Base-by-base conservation (phyloP, 2,329 filamentous ascomycete genomes). In the Penicillium sp. region DNA sequence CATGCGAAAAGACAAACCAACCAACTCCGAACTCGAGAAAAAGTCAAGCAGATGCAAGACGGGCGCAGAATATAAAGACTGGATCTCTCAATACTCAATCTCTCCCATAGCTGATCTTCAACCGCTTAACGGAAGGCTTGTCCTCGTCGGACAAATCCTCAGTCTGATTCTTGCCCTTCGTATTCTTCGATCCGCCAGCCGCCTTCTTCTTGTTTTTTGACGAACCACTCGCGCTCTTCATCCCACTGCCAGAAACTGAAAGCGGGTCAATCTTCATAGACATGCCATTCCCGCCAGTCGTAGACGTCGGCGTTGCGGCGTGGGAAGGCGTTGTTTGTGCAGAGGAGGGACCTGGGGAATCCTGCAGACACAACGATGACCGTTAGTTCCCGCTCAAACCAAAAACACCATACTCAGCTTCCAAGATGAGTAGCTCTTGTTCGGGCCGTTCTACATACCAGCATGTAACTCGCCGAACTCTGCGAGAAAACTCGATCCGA, bases 391-490 rank as follows among this genome's bases (percentile, higher is more conserved):
- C 12, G 31, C 31, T 10, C 32, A 21, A 28, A 13, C 9, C 17
- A 28, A 9, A 21, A 8, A 1, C n/a, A 13, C 12, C 24, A 24
- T 28, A 28, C n/a, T 28, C 26, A 31, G 13, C 6, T 17, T 29
- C 9, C 43, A 29, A 19, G 17, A 19, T 17, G 1, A 10, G n/a
- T 21, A n/a, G 10, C 8, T 10, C 26, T 12, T 7, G 19, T 40
- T 39, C 1, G 1, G 4, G 21, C 9, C 9, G 3, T 39, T 13
- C 21, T 8, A 56, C 65, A 38, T 61, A 72, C 70, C 53, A 69
- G 55, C 70, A 72, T 73, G 51, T 72, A 76, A 51, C 69, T 71
- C n/a, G 72, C 72, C 6, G 72, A 75, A 54, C 73, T 76, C 52
- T 68, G 60, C 19, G 71, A 74, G 58, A 76, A 76, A 38, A 76